Evolutionary conservation across 768 basidiomycete species (phyloP), one percentile per base, ranked within the genome.

Genomic region (Pholiota conissans): DNA sequence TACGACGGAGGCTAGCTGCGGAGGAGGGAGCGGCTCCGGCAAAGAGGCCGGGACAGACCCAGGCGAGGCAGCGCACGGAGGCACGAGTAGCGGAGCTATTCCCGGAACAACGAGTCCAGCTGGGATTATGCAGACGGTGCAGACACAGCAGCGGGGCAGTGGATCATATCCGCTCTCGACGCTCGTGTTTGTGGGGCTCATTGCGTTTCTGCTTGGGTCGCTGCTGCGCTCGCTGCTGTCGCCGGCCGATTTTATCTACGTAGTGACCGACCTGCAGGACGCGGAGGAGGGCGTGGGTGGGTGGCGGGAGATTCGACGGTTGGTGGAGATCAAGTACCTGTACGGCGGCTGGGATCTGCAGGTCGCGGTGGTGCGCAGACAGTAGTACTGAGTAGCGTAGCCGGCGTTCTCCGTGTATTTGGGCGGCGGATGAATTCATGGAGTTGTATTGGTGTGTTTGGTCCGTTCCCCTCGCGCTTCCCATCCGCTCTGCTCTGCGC

Each of bases 171-270:
- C 76, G 49, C 59, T 79, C 64, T 79, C 80, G 45, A 87, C 85
- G 39, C 72, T 96, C 57, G 66, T 97, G 63, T 76, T 93, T 58
- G 83, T 90, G 35, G 93, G 86, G 35, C 71, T 98, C 61, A 90
- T 97, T 64, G 89, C 90, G 26, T 95, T 98, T 72, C 76, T 98
- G 65, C 83, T 98, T 65, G 96, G 96, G 56, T 95, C 93, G 26
- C 76, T 98, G 55, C 74, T 97, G 59, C 84, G 96, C 55, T 93
- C 92, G 16, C 79, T 98, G 60, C 76, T 98, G 35, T 90, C 89
- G 5, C 92, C 96, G 42, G 91, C 89, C 14, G 96, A 97, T 73
- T 95, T 94, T 74, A 86, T 95, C 42, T 88, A 93, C 69, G 84
- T 92, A 40, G 87, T 83, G 63, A 78, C 76, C 61, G 84, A 86